Percentiles rank a stretch among this genome's conserved stretches.
phyloP scores from a whole-genome alignment of 768 basidiomycete genomes.

The Tylopilus felleus region DNA sequence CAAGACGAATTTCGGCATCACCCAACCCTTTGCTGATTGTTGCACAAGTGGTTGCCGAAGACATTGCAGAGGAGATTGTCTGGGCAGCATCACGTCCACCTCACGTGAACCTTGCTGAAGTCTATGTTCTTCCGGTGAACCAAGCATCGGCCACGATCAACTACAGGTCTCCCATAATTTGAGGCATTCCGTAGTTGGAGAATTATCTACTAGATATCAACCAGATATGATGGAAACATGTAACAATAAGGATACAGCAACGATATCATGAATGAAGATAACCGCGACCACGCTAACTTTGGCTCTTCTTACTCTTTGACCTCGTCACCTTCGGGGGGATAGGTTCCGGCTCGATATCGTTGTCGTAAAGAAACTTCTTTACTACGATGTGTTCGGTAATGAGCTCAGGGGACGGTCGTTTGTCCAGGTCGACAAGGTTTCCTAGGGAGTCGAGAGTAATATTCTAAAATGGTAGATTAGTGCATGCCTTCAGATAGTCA shows the following conservation, averaged over 20 bases:
- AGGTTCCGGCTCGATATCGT: constrained; percentile 47
- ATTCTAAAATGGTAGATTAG: constrained; percentile 38
- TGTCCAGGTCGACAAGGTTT: constrained; percentile 57
- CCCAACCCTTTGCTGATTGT: constrained; percentile 4
- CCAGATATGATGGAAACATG: constrained; percentile 5
- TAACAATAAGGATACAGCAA: constrained; percentile 35
- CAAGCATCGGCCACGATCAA: constrained; percentile 68
- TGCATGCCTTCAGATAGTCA: background rate
- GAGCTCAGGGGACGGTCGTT: constrained; percentile 51
- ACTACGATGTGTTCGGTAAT: constrained; percentile 64
- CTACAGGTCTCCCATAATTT: constrained; percentile 42
- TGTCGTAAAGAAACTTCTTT: constrained; percentile 79
- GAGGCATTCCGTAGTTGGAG: background rate
- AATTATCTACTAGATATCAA: background rate
- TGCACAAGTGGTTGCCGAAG: constrained; percentile 65
- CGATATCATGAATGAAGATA: constrained; percentile 21
- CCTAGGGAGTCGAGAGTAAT: constrained; percentile 67
- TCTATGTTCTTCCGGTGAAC: constrained; percentile 74
- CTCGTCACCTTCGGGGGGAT: constrained; percentile 49
- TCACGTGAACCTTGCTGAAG: constrained; percentile 88
- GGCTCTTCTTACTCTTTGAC: constrained; percentile 50
- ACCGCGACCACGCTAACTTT: constrained; percentile 25
- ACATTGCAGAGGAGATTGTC: constrained; percentile 97
- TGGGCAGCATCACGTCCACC: constrained; percentile 92
- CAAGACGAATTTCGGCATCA: background rate